These are phyloP conservation scores for Penicillium sp. DNA, from an alignment of 2,329 filamentous ascomycete species.

Conservation along the genomic window DNA sequence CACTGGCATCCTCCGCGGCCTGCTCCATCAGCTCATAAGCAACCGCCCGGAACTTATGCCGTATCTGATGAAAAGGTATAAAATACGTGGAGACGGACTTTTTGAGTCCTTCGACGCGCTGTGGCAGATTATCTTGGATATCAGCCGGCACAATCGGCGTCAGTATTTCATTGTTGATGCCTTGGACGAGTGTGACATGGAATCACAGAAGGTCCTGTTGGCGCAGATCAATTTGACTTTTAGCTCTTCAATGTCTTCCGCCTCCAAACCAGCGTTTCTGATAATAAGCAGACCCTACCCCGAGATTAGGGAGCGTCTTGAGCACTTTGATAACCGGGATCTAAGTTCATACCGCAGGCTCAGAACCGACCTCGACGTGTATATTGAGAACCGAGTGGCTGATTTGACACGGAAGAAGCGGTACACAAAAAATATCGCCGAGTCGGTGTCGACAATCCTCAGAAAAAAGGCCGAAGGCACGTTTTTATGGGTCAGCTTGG, in stretches of 20 bases:
- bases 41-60: background rate
- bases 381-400: constrained; percentile 9
- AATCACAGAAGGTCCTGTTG: constrained; percentile 21
- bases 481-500: constrained; percentile 26
- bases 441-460: constrained; percentile 16
- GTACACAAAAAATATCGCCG: constrained; percentile 5
- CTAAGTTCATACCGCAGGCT: background rate
- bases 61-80: background rate
- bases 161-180: constrained; percentile 28
- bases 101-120: constrained; percentile 20
- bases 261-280: background rate
- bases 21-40: background rate
- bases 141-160: constrained; percentile 1
- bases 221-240: constrained; percentile 19
- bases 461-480: constrained; percentile 25
- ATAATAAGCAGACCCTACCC: constrained; percentile 10
- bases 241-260: background rate
- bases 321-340: background rate
- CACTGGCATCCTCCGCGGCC: background rate
- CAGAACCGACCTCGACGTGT: background rate
- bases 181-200: constrained; percentile 27
- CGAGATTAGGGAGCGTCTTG: background rate
- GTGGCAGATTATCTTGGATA: constrained; percentile 18
- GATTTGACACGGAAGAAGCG: constrained; percentile 15
- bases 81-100: background rate